A percentile compares a stretch with the other conserved stretches of the same genome.
Evolutionary conservation across 805 yeast species (phyloP).

Genomic region (Starmerella apis): DNA sequence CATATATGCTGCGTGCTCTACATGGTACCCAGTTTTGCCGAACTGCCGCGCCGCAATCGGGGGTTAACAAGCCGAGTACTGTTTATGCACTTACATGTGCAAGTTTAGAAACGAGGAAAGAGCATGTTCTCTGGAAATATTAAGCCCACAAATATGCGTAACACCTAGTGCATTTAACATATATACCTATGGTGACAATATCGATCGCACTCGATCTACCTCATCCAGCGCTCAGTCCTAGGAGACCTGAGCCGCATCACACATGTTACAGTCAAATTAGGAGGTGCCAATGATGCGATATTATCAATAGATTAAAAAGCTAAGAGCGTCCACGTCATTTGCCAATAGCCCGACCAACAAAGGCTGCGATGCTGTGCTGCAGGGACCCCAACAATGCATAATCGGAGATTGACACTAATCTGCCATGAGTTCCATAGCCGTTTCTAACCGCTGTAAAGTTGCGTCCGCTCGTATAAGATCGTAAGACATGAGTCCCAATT

Average conservation of each 20-base stretch:
- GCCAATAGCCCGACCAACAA: not conserved
- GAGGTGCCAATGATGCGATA: not conserved
- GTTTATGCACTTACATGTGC: too few relatives aligned
- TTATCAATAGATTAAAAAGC: conserved; percentile 1
- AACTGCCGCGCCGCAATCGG: not conserved
- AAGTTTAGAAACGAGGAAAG: too few relatives aligned
- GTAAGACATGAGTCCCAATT: not conserved
- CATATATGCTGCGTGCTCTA: not conserved
- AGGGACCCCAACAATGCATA: not conserved
- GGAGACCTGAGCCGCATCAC: too few relatives aligned
- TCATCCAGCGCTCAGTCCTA: too few relatives aligned
- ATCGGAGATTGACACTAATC: not conserved
- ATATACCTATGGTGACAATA: too few relatives aligned
- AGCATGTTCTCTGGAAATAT: too few relatives aligned
- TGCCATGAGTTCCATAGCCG: not conserved
- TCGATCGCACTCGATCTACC: not conserved
- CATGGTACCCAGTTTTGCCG: not conserved
- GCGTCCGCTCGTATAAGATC: not conserved
- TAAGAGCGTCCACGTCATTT: not conserved
- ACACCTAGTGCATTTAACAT: too few relatives aligned
- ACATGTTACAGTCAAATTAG: not conserved
- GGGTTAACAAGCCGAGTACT: too few relatives aligned
- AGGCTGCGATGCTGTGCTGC: conserved; percentile 1
- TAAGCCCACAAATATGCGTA: too few relatives aligned
- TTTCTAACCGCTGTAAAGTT: not conserved